phyloP scores from a whole-genome alignment of 345 rosid genomes.

The Lumnitzera littorea region DNA sequence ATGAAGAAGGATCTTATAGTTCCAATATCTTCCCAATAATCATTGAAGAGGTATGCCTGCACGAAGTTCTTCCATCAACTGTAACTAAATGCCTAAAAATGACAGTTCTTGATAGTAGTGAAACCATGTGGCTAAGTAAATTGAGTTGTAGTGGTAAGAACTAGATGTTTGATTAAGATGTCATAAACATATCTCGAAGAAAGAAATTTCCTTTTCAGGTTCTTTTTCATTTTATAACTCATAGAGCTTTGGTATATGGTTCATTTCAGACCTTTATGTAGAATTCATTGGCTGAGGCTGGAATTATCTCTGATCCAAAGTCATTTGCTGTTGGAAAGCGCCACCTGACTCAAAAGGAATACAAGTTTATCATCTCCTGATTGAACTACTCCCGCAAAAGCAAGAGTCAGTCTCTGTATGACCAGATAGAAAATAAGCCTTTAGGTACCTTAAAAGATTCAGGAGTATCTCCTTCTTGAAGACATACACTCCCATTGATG shows the following conservation, averaged over 20 bases:
- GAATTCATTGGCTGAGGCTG: conserved; percentile 81
- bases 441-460: conserved; percentile 75
- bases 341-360: conserved; percentile 49
- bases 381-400: neutral
- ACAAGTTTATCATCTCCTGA: neutral
- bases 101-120: too few relatives aligned
- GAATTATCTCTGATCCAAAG: conserved; percentile 93
- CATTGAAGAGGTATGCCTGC: conserved; percentile 90
- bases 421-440: neutral
- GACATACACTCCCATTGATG: conserved; percentile 94
- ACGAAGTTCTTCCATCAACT: neutral
- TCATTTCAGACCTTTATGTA: conserved; percentile 42
- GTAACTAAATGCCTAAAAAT: too few relatives aligned
- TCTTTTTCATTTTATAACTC: too few relatives aligned
- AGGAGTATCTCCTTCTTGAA: conserved; percentile 94
- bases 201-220: too few relatives aligned
- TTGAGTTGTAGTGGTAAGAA: too few relatives aligned
- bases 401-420: neutral
- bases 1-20: conserved; percentile 93
- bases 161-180: too few relatives aligned
- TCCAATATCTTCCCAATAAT: conserved; percentile 98
- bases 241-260: neutral
- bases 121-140: too few relatives aligned
- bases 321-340: conserved; percentile 98
- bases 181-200: too few relatives aligned